Conservation (phyloP, 1,284 basidiomycete species). For the Phenoliferia sp. region DNA sequence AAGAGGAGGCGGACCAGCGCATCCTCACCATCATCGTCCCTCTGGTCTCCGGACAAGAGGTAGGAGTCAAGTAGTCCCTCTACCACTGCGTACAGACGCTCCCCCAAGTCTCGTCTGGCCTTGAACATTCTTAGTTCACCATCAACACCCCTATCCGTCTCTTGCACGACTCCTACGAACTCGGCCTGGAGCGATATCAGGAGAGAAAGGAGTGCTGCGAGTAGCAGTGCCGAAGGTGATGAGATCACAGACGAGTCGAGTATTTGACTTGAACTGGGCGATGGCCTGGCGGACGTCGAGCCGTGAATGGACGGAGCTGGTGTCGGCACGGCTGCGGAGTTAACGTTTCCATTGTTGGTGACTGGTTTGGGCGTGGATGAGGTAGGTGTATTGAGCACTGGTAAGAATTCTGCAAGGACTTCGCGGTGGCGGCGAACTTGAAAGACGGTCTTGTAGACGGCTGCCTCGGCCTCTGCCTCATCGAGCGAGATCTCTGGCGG, state of each 20-base stretch:
- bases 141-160: slow-evolving; percentile 33
- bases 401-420: slow-evolving; percentile 26
- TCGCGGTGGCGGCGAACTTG: slow-evolving; percentile 18
- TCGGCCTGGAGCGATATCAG: slow-evolving; percentile 31
- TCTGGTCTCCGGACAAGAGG: slow-evolving; percentile 22
- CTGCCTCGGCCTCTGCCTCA: slow-evolving; percentile 24
- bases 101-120: slow-evolving; percentile 29
- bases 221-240: slow-evolving; percentile 29
- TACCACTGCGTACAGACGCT: slow-evolving; percentile 30
- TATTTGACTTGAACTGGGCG: slow-evolving; percentile 14
- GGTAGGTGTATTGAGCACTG: background rate
- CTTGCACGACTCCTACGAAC: slow-evolving; percentile 20
- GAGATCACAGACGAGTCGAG: slow-evolving; percentile 27
- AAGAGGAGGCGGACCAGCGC: slow-evolving; percentile 31
- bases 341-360: background rate
- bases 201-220: slow-evolving; percentile 26
- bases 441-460: slow-evolving; percentile 25
- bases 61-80: slow-evolving; percentile 30
- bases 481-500: slow-evolving; percentile 29
- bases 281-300: slow-evolving; percentile 3
- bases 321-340: background rate
- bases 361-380: background rate
- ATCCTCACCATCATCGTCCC: slow-evolving; percentile 23
- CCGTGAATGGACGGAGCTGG: background rate
- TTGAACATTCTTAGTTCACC: slow-evolving; percentile 35